A percentile compares a stretch with the other conserved stretches of the same genome.
phyloP scores from a whole-genome alignment of 2,329 filamentous ascomycete species.

The Hypoxylon sp. region DNA sequence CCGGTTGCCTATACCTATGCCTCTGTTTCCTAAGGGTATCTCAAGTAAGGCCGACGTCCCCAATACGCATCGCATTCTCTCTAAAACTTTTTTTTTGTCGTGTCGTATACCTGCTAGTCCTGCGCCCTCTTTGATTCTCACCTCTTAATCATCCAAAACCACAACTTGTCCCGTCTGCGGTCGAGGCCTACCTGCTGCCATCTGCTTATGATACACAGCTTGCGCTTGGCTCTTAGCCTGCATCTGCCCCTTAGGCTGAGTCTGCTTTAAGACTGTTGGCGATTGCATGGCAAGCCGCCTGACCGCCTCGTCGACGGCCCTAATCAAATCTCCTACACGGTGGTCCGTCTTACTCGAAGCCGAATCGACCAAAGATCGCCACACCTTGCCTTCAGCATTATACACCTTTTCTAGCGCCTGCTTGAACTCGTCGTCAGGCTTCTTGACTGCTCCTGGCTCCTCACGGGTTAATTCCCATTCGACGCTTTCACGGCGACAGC shows the following conservation, averaged over 20 bases:
- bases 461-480: conserved; percentile 67
- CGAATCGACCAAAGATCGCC: conserved; percentile 56
- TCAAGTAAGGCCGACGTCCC: conserved; percentile 43
- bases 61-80: conserved; percentile 40
- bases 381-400: conserved; percentile 48
- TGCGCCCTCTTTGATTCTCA: conserved; percentile 23
- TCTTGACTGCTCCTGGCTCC: conserved; percentile 45
- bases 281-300: conserved; percentile 55
- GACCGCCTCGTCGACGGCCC: conserved; percentile 64
- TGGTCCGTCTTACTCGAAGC: conserved; percentile 60
- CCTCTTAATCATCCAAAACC: conserved; percentile 37
- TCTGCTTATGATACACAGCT: conserved; percentile 43
- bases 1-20: conserved; percentile 22
- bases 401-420: conserved; percentile 51
- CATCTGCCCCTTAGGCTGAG: conserved; percentile 40
- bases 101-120: conserved; percentile 31
- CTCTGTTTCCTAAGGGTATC: conserved; percentile 46
- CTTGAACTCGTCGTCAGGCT: conserved; percentile 53
- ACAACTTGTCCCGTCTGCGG: conserved; percentile 43
- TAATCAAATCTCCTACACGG: conserved; percentile 63
- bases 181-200: conserved; percentile 43
- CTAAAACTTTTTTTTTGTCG: conserved; percentile 36
- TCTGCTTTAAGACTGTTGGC: conserved; percentile 49
- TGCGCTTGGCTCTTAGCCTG: conserved; percentile 42
- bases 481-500: conserved; percentile 62